Percentiles rank a stretch among this genome's conserved stretches.
Evolutionary conservation across 225 moss, liverwort and hornwort species (phyloP).

Genomic region (Neckera pumila): DNA sequence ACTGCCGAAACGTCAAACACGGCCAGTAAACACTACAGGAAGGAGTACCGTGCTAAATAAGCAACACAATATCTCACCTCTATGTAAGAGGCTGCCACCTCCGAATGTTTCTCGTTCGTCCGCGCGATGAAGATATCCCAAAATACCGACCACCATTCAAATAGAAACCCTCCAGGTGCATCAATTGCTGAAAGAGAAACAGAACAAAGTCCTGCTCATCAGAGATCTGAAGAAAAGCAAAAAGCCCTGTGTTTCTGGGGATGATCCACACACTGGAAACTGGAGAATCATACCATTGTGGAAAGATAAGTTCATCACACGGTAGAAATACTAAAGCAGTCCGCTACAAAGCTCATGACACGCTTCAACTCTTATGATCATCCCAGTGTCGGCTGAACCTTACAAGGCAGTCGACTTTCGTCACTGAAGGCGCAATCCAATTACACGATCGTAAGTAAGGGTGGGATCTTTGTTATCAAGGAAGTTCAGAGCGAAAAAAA

Average conservation of each 20-base stretch:
- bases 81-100: constrained; percentile 99
- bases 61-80: constrained; percentile 52
- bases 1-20: neutral
- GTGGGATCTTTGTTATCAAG: neutral
- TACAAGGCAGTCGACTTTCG: neutral
- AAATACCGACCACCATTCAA: constrained; percentile 99
- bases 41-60: neutral
- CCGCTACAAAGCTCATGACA: neutral
- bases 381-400: neutral
- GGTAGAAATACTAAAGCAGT: neutral
- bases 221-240: neutral
- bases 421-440: neutral
- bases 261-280: neutral
- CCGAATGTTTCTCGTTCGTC: constrained; percentile 98
- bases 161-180: constrained; percentile 96
- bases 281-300: neutral
- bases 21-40: neutral
- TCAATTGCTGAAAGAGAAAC: constrained; percentile 70
- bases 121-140: constrained; percentile 99
- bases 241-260: neutral
- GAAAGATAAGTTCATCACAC: neutral
- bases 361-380: neutral
- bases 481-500: neutral
- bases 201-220: neutral
- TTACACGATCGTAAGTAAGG: neutral